Base-by-base conservation (phyloP, 2,329 filamentous ascomycete genomes). In the Aspergillus viridinutans region DNA sequence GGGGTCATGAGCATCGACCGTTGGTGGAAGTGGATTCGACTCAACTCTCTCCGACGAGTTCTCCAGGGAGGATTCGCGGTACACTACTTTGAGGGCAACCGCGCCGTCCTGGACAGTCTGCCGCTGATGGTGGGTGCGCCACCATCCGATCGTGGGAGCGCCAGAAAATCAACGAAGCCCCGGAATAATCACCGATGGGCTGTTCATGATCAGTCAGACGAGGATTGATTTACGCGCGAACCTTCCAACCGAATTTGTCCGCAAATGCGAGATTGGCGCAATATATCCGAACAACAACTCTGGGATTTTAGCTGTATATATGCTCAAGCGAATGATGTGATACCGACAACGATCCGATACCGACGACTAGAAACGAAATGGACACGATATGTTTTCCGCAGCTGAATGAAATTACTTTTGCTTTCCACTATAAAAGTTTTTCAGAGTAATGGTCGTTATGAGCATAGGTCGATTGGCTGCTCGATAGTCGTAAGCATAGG, bases 21-120 rank as follows among this genome's bases (percentile, higher is more conserved):
- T 61, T 90, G 88, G 88, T 90, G 87, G 87, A 90, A 90, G 72
- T 76, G 89, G 64, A 79, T 85, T 63, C 78, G 86, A 29, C 72
- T 89, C 52, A 83, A 85, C 58, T 81, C 82, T 3, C 72, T 90
- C 53, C 81, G 84, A 66, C 74, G 86, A 42, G 74, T 86, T 29
- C 73, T 90, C 43, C 82, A 84, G 57, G 81, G 83, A 14, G 85
- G 85, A 0, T 86, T 88, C 62, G 71, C 85, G 49, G 79, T 79
- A 52, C 85, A 88, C 72, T 88, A 86, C 67, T 77, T 71, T 53
- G 80, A 85, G 66, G 76, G 79, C 48, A 88, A 88, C 65, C 77
- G 81, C 58, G 80, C 83, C 20, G 81, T 88, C 4, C 80, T 85
- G 59, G 80, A 86, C 52, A 82, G 77, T 64, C 69, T 88, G 56